Percentiles rank a stretch among this genome's conserved stretches.
phyloP scores from a whole-genome alignment of 306 rosid genomes.

The Dryas alaskensis region DNA sequence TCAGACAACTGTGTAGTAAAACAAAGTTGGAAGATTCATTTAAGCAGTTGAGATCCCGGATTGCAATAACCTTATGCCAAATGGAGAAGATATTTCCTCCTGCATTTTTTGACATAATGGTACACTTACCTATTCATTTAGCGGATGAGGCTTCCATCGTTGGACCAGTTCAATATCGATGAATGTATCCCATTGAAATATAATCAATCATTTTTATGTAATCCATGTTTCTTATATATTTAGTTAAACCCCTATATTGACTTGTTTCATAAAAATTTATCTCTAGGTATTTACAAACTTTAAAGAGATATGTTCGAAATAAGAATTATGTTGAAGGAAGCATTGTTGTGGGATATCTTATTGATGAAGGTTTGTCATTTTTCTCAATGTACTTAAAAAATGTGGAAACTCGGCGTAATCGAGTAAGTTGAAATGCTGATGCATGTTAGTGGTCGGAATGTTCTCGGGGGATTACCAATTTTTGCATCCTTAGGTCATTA shows the following conservation, averaged over 20 bases:
- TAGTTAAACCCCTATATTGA: not conserved
- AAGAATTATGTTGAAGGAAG: not conserved
- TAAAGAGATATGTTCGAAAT: not conserved
- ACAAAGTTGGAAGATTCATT: not conserved
- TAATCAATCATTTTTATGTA: not conserved
- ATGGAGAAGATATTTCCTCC: slow-evolving; percentile 3
- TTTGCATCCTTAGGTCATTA: not conserved
- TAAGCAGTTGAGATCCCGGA: not conserved
- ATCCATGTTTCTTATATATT: too few relatives aligned
- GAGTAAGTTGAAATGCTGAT: not conserved
- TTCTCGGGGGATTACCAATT: not conserved
- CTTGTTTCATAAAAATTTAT: not conserved
- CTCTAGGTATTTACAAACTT: not conserved
- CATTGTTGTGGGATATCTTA: not conserved
- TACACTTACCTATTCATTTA: not conserved
- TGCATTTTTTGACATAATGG: not conserved
- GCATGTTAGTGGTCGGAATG: not conserved
- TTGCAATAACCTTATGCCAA: not conserved
- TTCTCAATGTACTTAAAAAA: not conserved
- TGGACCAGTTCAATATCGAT: not conserved
- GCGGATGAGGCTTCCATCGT: not conserved
- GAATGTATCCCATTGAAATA: slow-evolving; percentile 18
- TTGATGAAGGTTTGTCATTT: not conserved
- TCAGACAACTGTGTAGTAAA: not conserved
- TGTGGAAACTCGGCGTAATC: not conserved